phyloP scores from a whole-genome alignment of 2,329 filamentous ascomycete species.

The Pseudogymnoascus sp. region DNA sequence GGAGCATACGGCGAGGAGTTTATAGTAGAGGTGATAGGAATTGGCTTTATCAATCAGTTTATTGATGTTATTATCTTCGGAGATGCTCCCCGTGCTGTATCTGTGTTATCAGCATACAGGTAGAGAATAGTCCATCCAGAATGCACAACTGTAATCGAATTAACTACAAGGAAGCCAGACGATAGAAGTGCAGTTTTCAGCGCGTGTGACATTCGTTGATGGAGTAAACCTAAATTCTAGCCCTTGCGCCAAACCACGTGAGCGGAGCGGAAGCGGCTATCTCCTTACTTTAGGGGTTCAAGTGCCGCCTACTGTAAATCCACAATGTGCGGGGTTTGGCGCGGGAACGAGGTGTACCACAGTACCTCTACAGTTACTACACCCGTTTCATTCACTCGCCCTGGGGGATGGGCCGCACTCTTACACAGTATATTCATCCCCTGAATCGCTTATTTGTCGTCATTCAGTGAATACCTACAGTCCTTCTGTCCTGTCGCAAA shows the following conservation, averaged over 20 bases:
- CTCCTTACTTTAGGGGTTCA: constrained; percentile 6
- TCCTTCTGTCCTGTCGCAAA: neutral
- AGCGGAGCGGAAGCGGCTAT: constrained; percentile 6
- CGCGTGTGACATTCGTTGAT: neutral
- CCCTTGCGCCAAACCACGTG: neutral
- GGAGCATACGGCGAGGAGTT: constrained; percentile 3
- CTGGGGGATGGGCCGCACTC: neutral
- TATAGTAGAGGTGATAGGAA: constrained; percentile 2
- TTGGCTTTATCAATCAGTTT: neutral
- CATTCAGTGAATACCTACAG: neutral
- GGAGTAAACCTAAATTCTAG: neutral
- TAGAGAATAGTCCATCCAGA: neutral
- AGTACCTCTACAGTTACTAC: neutral
- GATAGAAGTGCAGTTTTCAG: neutral
- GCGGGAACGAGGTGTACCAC: constrained; percentile 2
- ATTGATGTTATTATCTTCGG: neutral
- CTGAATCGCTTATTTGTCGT: constrained; percentile 6
- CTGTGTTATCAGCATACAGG: neutral
- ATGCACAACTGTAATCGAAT: neutral
- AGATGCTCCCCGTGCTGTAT: neutral
- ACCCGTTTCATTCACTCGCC: neutral
- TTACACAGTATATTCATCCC: neutral
- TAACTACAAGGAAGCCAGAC: neutral
- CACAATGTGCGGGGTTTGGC: constrained; percentile 7
- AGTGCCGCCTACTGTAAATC: neutral